Evolutionary conservation across 371 early-diverging fungal species (phyloP).

Genomic region (Syncephalastrum contaminatum): DNA sequence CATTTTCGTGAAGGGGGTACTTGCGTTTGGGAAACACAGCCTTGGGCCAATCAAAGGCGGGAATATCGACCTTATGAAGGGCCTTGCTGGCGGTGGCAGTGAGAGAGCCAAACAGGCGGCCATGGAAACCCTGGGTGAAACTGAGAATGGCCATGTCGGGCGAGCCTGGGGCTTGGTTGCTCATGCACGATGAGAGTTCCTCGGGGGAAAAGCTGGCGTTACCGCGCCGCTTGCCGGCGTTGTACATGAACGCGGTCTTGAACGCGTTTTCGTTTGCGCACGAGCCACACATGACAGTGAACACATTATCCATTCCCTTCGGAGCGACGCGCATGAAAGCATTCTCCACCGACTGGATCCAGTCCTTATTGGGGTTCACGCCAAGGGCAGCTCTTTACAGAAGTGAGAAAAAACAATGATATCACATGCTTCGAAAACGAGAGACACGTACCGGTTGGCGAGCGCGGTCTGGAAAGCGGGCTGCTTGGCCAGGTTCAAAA

Average conservation of each 20-base stretch:
- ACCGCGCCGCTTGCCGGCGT: constrained; percentile 61
- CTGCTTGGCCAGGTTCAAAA: constrained; percentile 57
- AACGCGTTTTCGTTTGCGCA: constrained; percentile 78
- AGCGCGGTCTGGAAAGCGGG: constrained; percentile 59
- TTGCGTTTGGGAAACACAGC: constrained; percentile 63
- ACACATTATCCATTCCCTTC: constrained; percentile 68
- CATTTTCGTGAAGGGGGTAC: constrained; percentile 61
- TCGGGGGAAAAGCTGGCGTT: constrained; percentile 35
- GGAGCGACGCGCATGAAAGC: constrained; percentile 73
- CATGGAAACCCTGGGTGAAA: constrained; percentile 70
- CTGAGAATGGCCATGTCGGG: constrained; percentile 71
- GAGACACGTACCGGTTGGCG: constrained; percentile 46
- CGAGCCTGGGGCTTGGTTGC: constrained; percentile 68
- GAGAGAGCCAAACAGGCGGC: constrained; percentile 72
- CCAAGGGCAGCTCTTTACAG: constrained; percentile 63
- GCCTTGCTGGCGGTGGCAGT: constrained; percentile 72
- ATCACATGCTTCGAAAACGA: background rate
- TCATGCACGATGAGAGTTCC: constrained; percentile 65
- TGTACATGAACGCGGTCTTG: constrained; percentile 79
- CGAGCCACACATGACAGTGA: constrained; percentile 77
- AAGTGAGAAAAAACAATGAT: constrained; percentile 2
- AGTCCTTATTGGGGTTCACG: constrained; percentile 64
- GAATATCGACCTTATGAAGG: constrained; percentile 73
- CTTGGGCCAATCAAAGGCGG: constrained; percentile 71
- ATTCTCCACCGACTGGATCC: constrained; percentile 62